Evolutionary conservation across 441 rosid genomes (phyloP).

Genomic region (Populus hybrid): DNA sequence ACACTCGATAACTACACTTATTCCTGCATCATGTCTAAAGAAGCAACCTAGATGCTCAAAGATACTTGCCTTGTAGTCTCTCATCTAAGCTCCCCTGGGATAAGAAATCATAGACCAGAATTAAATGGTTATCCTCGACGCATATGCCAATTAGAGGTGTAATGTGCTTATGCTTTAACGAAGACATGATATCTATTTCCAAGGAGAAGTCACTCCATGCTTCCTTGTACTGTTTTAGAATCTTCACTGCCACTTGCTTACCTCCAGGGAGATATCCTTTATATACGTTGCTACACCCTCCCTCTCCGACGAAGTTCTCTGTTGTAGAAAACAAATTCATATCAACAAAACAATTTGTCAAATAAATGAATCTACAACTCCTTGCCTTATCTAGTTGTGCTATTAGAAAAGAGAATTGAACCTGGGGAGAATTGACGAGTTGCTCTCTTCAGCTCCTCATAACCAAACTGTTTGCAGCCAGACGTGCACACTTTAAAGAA

Average conservation of each 20-base stretch:
- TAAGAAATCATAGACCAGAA: slow-evolving; percentile 65
- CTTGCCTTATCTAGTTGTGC: background rate
- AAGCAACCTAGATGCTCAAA: background rate
- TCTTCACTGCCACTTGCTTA: slow-evolving; percentile 62
- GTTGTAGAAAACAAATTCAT: background rate
- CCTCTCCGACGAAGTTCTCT: slow-evolving; percentile 78
- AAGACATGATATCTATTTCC: slow-evolving; percentile 66
- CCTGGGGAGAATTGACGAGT: slow-evolving; percentile 75
- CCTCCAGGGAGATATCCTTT: slow-evolving; percentile 66
- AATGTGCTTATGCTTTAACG: slow-evolving; percentile 54
- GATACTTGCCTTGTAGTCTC: slow-evolving; percentile 48
- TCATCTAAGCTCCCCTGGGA: slow-evolving; percentile 69
- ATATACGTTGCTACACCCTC: slow-evolving; percentile 77
- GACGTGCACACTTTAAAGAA: background rate
- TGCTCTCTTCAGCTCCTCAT: slow-evolving; percentile 56
- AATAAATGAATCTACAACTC: background rate
- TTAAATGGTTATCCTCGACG: slow-evolving; percentile 40
- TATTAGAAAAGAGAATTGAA: slow-evolving; percentile 16
- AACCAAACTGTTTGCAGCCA: slow-evolving; percentile 43
- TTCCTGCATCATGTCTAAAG: background rate
- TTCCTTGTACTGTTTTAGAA: slow-evolving; percentile 54
- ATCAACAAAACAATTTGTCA: background rate
- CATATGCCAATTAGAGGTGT: slow-evolving; percentile 63
- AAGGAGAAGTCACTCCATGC: slow-evolving; percentile 59
- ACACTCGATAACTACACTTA: background rate